These are phyloP conservation scores for Lyophyllum shimeji DNA, from an alignment of 768 basidiomycete genomes.

Conservation along the genomic window DNA sequence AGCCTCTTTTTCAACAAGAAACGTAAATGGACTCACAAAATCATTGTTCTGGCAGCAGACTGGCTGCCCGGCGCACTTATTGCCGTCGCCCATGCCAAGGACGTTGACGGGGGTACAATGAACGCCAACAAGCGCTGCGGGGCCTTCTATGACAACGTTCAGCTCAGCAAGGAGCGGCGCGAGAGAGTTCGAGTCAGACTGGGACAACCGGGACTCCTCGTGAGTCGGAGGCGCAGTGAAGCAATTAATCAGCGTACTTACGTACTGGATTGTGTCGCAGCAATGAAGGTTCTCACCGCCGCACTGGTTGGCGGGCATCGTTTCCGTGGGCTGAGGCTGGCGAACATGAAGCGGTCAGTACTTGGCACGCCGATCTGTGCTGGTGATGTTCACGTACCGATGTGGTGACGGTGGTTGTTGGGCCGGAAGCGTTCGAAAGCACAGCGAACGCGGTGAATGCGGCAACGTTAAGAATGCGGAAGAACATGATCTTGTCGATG, in stretches of 20 bases:
- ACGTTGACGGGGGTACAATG: neutral
- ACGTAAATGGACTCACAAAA: neutral
- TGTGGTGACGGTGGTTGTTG: neutral
- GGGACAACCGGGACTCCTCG: neutral
- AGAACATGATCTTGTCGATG: neutral
- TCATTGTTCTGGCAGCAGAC: neutral
- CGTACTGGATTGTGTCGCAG: neutral
- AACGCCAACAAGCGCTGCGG: neutral
- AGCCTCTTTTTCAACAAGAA: too few species aligned
- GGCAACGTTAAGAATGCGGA: neutral
- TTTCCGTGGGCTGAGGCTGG: neutral
- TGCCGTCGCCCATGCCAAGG: neutral
- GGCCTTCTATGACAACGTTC: neutral
- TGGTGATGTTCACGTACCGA: neutral
- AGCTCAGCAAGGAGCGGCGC: neutral
- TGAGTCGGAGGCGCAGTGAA: neutral
- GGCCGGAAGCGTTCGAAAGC: neutral
- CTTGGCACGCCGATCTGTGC: neutral
- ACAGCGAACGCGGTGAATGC: neutral
- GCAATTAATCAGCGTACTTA: neutral
- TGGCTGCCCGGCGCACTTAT: neutral
- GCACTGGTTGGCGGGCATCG: neutral
- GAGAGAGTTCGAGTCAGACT: neutral
- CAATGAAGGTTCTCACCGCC: neutral
- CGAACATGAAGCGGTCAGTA: neutral